phyloP scores from a whole-genome alignment of 108 stramenopile species.

The Cyclotella sp. region DNA sequence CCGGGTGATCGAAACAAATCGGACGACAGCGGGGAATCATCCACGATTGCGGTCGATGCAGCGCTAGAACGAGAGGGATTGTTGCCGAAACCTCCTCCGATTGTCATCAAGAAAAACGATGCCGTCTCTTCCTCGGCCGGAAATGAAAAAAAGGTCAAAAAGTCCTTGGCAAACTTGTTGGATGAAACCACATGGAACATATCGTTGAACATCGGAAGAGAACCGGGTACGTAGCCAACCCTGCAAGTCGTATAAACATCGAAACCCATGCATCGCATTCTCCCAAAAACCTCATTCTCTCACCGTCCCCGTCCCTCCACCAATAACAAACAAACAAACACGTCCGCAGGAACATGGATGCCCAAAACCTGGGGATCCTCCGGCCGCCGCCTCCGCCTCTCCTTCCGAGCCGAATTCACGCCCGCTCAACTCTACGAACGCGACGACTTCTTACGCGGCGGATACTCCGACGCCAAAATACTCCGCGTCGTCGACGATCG shows the following conservation, averaged over 20 bases:
- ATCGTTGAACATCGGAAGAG: conserved; percentile 68
- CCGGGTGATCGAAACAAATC: no score
- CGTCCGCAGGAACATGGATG: conserved; percentile 74
- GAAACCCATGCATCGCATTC: no score
- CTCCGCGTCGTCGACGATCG: conserved; percentile 50
- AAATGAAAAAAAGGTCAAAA: conserved; percentile 22
- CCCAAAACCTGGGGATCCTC: conserved; percentile 75
- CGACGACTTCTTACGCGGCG: conserved; percentile 70
- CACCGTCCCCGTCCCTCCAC: background rate
- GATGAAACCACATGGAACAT: conserved; percentile 75
- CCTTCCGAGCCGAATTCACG: conserved; percentile 69
- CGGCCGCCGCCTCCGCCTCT: conserved; percentile 66
- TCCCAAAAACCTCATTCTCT: background rate
- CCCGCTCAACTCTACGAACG: conserved; percentile 59
- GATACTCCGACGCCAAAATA: conserved; percentile 58
- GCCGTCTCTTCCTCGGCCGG: background rate
- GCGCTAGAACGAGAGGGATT: conserved; percentile 21
- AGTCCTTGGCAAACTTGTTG: conserved; percentile 36
- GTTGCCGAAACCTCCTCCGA: conserved; percentile 31
- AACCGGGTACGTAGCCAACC: conserved; percentile 34
- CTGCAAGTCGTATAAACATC: no score
- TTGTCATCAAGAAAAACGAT: conserved; percentile 5
- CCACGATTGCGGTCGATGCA: conserved; percentile 18
- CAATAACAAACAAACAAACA: background rate
- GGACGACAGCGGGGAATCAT: no score